Conservation (phyloP, 116 monocot species). For the Dioscorea cayenensis region DNA sequence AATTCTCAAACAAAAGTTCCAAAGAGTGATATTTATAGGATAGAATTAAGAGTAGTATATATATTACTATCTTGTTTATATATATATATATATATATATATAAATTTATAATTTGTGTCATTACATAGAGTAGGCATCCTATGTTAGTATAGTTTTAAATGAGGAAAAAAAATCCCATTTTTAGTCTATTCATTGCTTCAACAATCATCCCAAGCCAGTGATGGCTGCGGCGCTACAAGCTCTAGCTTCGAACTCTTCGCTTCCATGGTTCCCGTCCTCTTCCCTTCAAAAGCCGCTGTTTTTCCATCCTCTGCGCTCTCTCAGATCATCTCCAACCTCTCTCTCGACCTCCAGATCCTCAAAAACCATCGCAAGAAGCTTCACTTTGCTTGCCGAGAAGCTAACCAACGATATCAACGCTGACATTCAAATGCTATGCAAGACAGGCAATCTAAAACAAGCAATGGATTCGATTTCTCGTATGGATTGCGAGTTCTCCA, state of each 20-base stretch:
- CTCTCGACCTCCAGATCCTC: neutral
- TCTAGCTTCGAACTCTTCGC: neutral
- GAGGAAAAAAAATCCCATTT: neutral
- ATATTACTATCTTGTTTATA: too few species aligned
- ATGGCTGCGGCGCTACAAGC: neutral
- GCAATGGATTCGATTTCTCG: conserved; percentile 27
- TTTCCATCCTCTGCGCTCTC: neutral
- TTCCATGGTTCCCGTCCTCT: neutral
- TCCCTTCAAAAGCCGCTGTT: neutral
- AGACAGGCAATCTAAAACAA: conserved; percentile 29
- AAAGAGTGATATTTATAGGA: too few species aligned
- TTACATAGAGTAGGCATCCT: too few species aligned
- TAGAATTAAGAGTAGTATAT: too few species aligned
- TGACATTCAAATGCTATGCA: conserved; percentile 21
- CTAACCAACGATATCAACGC: conserved; percentile 7
- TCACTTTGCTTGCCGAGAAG: neutral
- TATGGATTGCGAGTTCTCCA: conserved; percentile 1
- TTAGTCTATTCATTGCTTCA: too few species aligned
- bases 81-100: too few species aligned
- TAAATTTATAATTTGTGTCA: too few species aligned
- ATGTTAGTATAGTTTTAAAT: too few species aligned
- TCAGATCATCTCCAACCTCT: too few species aligned
- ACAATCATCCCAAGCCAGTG: neutral
- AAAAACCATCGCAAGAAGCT: neutral
- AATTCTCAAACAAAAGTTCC: too few species aligned